Evolutionary conservation across 1,284 basidiomycete species (phyloP), one percentile per base, ranked within the genome.

Genomic region (Stygiomarasmius scandens): DNA sequence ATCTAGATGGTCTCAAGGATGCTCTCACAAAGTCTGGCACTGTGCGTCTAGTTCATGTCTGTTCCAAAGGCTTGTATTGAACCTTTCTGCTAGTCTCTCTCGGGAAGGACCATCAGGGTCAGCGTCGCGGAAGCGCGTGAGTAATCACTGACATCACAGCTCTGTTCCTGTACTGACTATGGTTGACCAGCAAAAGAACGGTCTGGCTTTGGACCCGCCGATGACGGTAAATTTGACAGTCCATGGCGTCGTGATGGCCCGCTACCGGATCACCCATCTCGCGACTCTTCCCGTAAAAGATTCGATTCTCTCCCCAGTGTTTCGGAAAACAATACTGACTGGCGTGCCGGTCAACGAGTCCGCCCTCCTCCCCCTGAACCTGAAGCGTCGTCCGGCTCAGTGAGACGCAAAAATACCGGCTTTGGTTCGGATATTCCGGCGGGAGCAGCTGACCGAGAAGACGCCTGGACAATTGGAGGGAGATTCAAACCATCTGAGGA

Each of bases 121-220:
- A 94, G 91, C 72, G 96, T 99, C 45, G 97, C 97, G 19, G 97
- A 99, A 70, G 90, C 96, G 61, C 92, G 94, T 93, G 72, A 80
- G 90, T 84, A 34, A 24, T 16, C 49, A 32, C 47, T 55, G 51
- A 43, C 5, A 52, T 32, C 29, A 32, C 20, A 34, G 29, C 58
- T 54, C 56, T 50, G 43, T 54, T 54, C 32, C 59, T 56, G 47
- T 55, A 34, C 55, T 44, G 14, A 19, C 12, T 12, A 46, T n/a
- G 23, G 23, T 20, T 45, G 44, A 46, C 11, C 63, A 93, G 90
- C 89, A 52, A 94, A 92, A 70, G 90, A 91, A 68, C 83, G 84
- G 22, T 57, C 76, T 19, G 85, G 81, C 20, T 86, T 85, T 65
- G 75, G 82, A 53, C 75, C 80, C 32, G 84, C 83, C 46, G 91